Conservation (phyloP, 192 early-diverging fungal species). For the Linnemannia schmuckeri region DNA sequence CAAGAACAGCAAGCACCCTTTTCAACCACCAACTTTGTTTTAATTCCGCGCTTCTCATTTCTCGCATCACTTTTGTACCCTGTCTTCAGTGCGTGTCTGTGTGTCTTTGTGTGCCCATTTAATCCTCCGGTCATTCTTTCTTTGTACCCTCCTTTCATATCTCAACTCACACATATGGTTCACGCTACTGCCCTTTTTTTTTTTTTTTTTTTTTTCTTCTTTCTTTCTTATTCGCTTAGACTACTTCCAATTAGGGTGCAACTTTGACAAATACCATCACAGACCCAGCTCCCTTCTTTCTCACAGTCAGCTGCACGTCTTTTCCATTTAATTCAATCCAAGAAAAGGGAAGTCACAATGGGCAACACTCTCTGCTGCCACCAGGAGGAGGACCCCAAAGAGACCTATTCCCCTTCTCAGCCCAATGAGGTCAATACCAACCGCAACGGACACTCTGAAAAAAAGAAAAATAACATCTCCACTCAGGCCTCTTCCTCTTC, state of each 20-base stretch:
- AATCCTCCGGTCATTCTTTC: not conserved
- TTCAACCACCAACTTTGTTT: not conserved
- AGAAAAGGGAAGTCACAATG: not conserved
- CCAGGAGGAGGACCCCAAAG: not conserved
- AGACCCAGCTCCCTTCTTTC: too few relatives aligned
- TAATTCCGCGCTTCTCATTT: not conserved
- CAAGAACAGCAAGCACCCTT: not conserved
- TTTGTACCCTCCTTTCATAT: too few relatives aligned
- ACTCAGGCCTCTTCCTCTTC: not conserved
- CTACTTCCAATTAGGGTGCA: too few relatives aligned
- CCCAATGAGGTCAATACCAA: not conserved
- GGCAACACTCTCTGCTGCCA: constrained; percentile 15
- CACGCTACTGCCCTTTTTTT: too few relatives aligned
- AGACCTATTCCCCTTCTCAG: not conserved
- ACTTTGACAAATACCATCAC: too few relatives aligned
- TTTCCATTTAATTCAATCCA: too few relatives aligned
- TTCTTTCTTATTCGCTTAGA: too few relatives aligned
- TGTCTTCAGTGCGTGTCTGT: not conserved
- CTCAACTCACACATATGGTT: too few relatives aligned
- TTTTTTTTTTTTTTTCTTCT: too few relatives aligned
- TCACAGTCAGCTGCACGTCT: too few relatives aligned
- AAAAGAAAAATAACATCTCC: not conserved
- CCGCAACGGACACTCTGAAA: not conserved
- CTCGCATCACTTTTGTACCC: not conserved
- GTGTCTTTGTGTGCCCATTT: not conserved